Evolutionary conservation across 257 asterid species (phyloP).

Genomic region (Coffea canephora): DNA sequence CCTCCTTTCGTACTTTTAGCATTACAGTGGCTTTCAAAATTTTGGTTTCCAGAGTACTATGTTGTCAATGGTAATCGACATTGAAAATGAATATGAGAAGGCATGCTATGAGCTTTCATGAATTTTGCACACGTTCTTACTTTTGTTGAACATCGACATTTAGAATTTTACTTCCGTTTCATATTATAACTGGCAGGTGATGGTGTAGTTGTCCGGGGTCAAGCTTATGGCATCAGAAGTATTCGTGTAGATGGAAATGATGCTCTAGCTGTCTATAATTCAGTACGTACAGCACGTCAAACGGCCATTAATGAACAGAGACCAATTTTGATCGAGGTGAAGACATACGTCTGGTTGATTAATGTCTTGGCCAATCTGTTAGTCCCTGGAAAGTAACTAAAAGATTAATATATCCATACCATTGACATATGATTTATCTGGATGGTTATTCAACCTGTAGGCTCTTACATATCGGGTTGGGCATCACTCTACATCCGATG

Average conservation of each 20-base stretch:
- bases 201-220: constrained; percentile 80
- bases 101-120: too few relatives aligned
- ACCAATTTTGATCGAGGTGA: constrained; percentile 87
- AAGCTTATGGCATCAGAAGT: constrained; percentile 75
- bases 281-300: constrained; percentile 68
- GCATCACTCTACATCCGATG: constrained; percentile 94
- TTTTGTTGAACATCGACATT: too few relatives aligned
- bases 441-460: constrained; percentile 27
- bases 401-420: neutral
- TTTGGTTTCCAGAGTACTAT: neutral
- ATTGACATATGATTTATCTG: neutral
- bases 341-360: neutral
- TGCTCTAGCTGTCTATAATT: constrained; percentile 65
- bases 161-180: neutral
- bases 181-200: constrained; percentile 51
- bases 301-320: constrained; percentile 66
- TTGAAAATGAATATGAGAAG: neutral
- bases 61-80: neutral
- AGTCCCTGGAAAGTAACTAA: neutral
- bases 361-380: too few relatives aligned
- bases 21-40: neutral
- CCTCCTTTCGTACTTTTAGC: neutral
- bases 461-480: constrained; percentile 82
- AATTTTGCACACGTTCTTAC: too few relatives aligned
- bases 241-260: constrained; percentile 88